These are phyloP conservation scores for Wickerhamomyces ciferrii DNA, from an alignment of 805 yeast genomes.

Conservation along the genomic window DNA sequence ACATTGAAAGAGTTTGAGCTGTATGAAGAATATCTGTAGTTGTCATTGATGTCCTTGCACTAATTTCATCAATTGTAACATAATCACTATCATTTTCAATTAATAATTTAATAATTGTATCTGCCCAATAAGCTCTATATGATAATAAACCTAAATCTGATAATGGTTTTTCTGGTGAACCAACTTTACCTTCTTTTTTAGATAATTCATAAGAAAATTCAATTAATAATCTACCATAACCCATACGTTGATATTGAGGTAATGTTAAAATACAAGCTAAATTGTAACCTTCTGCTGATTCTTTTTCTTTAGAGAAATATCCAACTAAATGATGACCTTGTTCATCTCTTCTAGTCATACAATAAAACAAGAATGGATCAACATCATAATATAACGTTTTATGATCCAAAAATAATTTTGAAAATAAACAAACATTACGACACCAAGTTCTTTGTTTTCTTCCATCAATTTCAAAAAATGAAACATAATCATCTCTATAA, in stretches of 20 bases:
- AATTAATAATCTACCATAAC: constrained; percentile 86
- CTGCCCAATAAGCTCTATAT: constrained; percentile 96
- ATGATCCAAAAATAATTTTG: constrained; percentile 89
- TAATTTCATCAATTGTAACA: constrained; percentile 85
- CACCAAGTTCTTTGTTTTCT: constrained; percentile 97
- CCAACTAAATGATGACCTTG: constrained; percentile 96
- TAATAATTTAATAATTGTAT: constrained; percentile 69
- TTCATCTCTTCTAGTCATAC: constrained; percentile 89
- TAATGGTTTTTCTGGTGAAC: constrained; percentile 96
- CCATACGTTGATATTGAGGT: constrained; percentile 95
- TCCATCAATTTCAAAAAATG: constrained; percentile 97
- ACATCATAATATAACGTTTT: constrained; percentile 96
- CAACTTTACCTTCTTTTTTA: constrained; percentile 81
- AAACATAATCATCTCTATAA: constrained; percentile 85
- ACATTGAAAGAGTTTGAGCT: constrained; percentile 81
- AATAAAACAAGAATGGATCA: constrained; percentile 93
- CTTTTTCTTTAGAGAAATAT: constrained; percentile 94
- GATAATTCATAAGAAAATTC: constrained; percentile 92
- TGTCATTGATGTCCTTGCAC: constrained; percentile 86
- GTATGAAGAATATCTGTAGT: constrained; percentile 94
- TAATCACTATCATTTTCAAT: constrained; percentile 49
- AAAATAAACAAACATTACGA: constrained; percentile 85
- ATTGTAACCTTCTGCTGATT: constrained; percentile 89
- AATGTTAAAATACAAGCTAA: constrained; percentile 95
- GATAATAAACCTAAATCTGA: constrained; percentile 91